A percentile compares a stretch with the other conserved stretches of the same genome.
These are phyloP conservation scores for Russula foetens DNA, from an alignment of 768 basidiomycete genomes.

Conservation along the genomic window DNA sequence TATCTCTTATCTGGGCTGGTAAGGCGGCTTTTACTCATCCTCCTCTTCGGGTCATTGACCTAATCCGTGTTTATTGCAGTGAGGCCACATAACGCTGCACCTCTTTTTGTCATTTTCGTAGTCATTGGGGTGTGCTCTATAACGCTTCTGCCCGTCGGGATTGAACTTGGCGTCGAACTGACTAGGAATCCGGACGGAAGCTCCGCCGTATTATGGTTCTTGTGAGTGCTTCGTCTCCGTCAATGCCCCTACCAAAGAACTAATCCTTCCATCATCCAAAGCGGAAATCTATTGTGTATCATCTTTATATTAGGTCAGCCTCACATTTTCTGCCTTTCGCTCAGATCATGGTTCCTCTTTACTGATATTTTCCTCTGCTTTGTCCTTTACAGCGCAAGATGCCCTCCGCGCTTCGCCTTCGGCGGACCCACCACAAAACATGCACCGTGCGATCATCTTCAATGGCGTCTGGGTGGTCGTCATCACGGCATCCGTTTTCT, in stretches of 20 bases:
- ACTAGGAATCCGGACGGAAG: conserved; percentile 75
- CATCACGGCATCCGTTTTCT: conserved; percentile 36
- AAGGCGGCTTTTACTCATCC: conserved; percentile 18
- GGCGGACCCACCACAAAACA: conserved; percentile 65
- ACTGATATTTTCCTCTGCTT: background rate
- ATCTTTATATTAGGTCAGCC: background rate
- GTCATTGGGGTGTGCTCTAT: conserved; percentile 60
- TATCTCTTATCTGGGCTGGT: conserved; percentile 79
- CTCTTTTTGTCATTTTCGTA: conserved; percentile 57
- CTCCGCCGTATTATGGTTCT: conserved; percentile 68
- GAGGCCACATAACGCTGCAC: conserved; percentile 48
- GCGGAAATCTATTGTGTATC: conserved; percentile 4
- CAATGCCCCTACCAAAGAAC: background rate
- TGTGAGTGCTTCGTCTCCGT: conserved; percentile 35
- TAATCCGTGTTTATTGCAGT: conserved; percentile 32
- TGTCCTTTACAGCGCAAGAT: conserved; percentile 29
- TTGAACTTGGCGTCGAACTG: conserved; percentile 75
- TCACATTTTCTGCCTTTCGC: background rate
- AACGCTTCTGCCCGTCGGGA: conserved; percentile 62
- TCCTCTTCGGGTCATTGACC: background rate
- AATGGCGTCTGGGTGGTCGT: conserved; percentile 44
- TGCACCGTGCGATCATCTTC: conserved; percentile 61
- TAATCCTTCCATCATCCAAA: background rate
- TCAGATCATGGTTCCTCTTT: background rate
- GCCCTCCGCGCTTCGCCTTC: conserved; percentile 55